Evolutionary conservation across 257 asterid species (phyloP), one percentile per base, ranked within the genome.

Genomic region (Oldenlandia corymbosa): DNA sequence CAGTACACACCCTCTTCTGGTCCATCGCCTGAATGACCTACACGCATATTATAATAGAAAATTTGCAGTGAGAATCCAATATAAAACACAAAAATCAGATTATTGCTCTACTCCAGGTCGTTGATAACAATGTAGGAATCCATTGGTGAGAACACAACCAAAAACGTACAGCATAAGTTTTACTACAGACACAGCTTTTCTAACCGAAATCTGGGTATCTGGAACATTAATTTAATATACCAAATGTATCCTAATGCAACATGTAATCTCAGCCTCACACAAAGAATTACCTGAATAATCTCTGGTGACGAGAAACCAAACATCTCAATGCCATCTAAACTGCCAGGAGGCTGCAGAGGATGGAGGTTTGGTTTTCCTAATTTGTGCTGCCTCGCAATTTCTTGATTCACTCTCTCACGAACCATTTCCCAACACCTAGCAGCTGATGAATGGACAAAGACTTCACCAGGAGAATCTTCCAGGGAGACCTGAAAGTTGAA

Each of bases 271-370:
- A n/a, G 27, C 62, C 9, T 0, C 20, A 56, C 27, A 43, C 52
- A 61, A 72, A 27, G 37, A 30, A 14, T 67, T 79, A 78, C 99
- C 97, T 89, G 99, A 65, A 89, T 76, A 71, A 92, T 89, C 63
- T 83, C 81, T 27, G 97, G 97, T 42, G 99, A 84, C 60, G 94
- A 76, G 71, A 92, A 89, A 58, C 99, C 99, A 72, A 92, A 92
- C 99, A 92, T 92, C 69, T 89, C 96, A 84, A 89, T 80, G 72
- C 99, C 99, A 56, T 89, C 97, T 41, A 87, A 69, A 79, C 99
- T 92, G 63, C 99, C 97, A 17, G 95, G 99, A 56, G 99, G 99
- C 82, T 92, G 99, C 81, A 89, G 68, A 71, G 97, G 97, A 72
- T 88, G 94, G 71, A 92, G 99, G 30, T 82, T 84, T 7, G 12